Conservation (phyloP, 768 basidiomycete genomes). For the Podaxis carcinomalis region DNA sequence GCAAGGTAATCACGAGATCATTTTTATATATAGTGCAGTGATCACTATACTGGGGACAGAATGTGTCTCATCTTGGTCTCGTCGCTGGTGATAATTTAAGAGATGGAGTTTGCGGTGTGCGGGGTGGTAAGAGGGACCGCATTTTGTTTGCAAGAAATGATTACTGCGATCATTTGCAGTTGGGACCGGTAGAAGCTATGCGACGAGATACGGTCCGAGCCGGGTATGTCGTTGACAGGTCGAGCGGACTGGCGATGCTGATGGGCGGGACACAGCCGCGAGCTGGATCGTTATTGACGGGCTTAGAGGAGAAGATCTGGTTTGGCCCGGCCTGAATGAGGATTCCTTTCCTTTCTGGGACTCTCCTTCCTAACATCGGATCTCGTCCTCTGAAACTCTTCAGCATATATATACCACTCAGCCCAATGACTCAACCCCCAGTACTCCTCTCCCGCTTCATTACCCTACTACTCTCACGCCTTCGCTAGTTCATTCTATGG, state of each 20-base stretch:
- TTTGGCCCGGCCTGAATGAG: background rate
- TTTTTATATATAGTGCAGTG: too few species aligned
- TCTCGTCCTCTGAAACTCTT: constrained; percentile 9
- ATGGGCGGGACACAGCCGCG: constrained; percentile 8
- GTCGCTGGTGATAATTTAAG: background rate
- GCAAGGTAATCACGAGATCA: too few species aligned
- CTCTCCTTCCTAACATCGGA: constrained; percentile 3
- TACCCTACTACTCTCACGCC: background rate
- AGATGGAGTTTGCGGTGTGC: background rate
- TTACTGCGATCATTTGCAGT: too few species aligned
- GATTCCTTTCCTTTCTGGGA: background rate
- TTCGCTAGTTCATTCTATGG: background rate
- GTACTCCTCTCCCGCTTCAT: background rate
- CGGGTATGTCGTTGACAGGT: background rate
- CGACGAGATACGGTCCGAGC: background rate
- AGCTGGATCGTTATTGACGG: background rate
- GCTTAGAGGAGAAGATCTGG: background rate
- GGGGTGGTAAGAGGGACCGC: too few species aligned
- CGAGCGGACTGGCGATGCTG: background rate
- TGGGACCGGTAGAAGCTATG: too few species aligned
- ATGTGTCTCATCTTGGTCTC: background rate
- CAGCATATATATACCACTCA: constrained; percentile 10
- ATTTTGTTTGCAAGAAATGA: too few species aligned
- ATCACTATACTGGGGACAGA: background rate
- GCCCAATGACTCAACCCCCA: background rate